Conservation (phyloP, 345 rosid genomes). For the Cardamine resedifolia region DNA sequence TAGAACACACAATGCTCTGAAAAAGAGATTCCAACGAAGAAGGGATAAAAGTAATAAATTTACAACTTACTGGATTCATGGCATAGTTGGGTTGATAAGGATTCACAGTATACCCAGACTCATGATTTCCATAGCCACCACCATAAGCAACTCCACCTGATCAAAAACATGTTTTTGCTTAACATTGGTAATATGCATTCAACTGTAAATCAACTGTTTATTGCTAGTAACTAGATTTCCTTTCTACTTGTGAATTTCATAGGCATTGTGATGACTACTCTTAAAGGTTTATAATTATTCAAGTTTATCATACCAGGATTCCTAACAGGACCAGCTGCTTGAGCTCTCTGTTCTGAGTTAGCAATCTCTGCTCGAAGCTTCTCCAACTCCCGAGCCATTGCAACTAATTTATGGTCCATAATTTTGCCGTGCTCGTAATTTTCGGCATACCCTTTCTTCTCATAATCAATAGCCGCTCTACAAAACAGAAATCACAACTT, state of each 20-base stretch:
- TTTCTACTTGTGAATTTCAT: not conserved
- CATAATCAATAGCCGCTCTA: slow-evolving; percentile 88
- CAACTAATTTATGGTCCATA: slow-evolving; percentile 89
- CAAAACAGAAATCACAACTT: slow-evolving; percentile 19
- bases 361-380: slow-evolving; percentile 95
- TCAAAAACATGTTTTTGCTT: not conserved
- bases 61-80: slow-evolving; percentile 77
- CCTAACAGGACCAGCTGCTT: slow-evolving; percentile 50
- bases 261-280: slow-evolving; percentile 10
- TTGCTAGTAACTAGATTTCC: not conserved
- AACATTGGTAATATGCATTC: slow-evolving; percentile 13
- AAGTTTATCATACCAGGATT: slow-evolving; percentile 47
- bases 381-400: slow-evolving; percentile 94
- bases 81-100: slow-evolving; percentile 67
- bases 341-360: slow-evolving; percentile 78
- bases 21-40: not conserved
- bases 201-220: slow-evolving; percentile 18
- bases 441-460: slow-evolving; percentile 96
- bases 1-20: not conserved
- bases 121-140: slow-evolving; percentile 61
- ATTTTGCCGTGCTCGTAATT: slow-evolving; percentile 89
- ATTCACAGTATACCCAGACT: slow-evolving; percentile 63
- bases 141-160: slow-evolving; percentile 57
- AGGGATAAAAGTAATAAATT: not conserved
- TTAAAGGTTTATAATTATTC: not conserved